Evolutionary conservation across 140 eudicot genomes (phyloP).

Genomic region (Anethum foeniculum): DNA sequence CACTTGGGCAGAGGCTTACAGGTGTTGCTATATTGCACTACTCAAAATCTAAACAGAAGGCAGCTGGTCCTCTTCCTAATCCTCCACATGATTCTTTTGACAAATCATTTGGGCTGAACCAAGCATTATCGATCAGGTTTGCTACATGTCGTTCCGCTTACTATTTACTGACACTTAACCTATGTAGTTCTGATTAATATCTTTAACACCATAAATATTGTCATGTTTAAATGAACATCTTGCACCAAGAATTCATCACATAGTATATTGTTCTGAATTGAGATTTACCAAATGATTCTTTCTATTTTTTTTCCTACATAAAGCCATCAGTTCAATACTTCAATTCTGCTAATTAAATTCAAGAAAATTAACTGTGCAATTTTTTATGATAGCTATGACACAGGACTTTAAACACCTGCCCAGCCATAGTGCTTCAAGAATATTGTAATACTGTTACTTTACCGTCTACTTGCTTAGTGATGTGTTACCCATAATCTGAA

Average conservation of each 20-base stretch:
- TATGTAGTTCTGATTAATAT: neutral
- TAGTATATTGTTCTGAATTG: neutral
- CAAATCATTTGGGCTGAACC: constrained; percentile 58
- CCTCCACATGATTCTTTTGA: constrained; percentile 62
- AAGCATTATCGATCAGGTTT: constrained; percentile 87
- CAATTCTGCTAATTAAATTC: neutral
- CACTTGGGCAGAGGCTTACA: constrained; percentile 73
- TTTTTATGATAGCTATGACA: neutral
- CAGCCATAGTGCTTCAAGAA: neutral
- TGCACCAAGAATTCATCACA: neutral
- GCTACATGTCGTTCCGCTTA: neutral
- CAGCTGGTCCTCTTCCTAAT: constrained; percentile 85
- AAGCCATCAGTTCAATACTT: neutral
- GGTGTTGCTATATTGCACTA: constrained; percentile 85
- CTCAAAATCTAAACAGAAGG: constrained; percentile 68
- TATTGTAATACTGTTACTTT: neutral
- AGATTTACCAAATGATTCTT: neutral
- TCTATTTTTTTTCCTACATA: neutral
- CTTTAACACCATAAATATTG: neutral
- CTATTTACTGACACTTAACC: neutral
- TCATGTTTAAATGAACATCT: neutral
- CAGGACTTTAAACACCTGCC: neutral
- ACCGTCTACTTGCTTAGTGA: neutral
- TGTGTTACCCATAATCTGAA: neutral
- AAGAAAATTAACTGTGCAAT: neutral